Base-by-base conservation (phyloP, 345 rosid species). In the Brassica nigra region DNA sequence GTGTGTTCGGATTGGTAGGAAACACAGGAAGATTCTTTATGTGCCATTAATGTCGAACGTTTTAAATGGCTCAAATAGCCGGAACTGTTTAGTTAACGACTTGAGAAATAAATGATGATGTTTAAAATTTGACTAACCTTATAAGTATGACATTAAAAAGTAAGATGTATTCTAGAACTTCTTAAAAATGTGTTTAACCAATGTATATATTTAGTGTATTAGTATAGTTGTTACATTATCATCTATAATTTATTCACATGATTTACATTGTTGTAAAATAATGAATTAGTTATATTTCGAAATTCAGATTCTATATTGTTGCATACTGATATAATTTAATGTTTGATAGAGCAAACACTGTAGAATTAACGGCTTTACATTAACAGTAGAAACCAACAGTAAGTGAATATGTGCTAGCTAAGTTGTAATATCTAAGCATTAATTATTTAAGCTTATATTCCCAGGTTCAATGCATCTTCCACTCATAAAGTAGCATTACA, bases 221-320 rank as follows among this genome's bases (percentile, higher is more conserved):
- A 47, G 16, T 12, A 52, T 52, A n/a, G 57, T 52, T 52, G 57
- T 52, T 52, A n/a, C 57, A 52, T 52, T 52, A n/a, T 52, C 57
- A 52, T 52, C 8, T 49, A 49, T 5, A n/a, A 12, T 52, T 52
- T 52, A 52, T n/a, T 47, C 57, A 52, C 57, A 52, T 52, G 57
- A 52, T 52, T 52, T 52, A 52, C 57, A 52, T n/a, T 52, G 20
- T 52, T n/a, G 57, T 52, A 52, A n/a, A 52, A 52, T 52, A n/a
- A n/a, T n/a, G 2, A 52, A 52, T n/a, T 52, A 52, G 16, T 49
- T 49, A n/a, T 18, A n/a, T 42, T 52, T 52, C 57, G 8, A 52
- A 52, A 52, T 52, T 52, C 57, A n/a, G 57, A 52, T 52, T 52
- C 57, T n/a, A 52, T 52, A n/a, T 52, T 52, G 57, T 52, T 52